phyloP scores from a whole-genome alignment of 2,329 filamentous ascomycete genomes.

The Beauveria sp. region DNA sequence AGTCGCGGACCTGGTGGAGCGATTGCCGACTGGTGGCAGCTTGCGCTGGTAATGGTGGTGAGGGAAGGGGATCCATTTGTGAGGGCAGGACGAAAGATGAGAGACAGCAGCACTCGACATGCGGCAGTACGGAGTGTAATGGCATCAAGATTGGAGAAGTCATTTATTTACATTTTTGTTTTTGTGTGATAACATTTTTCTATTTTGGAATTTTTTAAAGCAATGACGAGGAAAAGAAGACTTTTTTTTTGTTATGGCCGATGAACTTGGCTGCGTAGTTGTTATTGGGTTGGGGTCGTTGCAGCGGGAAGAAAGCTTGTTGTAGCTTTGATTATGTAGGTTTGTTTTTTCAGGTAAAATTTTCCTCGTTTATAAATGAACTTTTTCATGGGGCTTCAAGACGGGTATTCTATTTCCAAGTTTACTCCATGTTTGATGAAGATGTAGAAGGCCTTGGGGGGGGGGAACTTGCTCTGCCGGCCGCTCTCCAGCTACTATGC shows the following conservation, averaged over 20 bases:
- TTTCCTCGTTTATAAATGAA: background rate
- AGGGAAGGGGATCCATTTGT: too few relatives aligned
- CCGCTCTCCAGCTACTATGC: too few relatives aligned
- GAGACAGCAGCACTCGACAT: background rate
- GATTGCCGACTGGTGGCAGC: conserved; percentile 32
- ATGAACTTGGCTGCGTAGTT: too few relatives aligned
- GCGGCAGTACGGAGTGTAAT: background rate
- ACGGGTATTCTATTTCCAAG: too few relatives aligned
- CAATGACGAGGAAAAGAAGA: conserved; percentile 1
- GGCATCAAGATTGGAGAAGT: background rate
- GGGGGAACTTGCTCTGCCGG: too few relatives aligned
- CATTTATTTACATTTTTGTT: background rate
- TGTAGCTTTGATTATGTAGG: background rate
- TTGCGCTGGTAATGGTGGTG: conserved; percentile 26
- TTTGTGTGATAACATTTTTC: background rate
- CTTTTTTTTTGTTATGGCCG: background rate
- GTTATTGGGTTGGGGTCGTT: background rate
- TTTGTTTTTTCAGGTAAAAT: background rate
- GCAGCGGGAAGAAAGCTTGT: background rate
- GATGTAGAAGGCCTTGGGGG: too few relatives aligned
- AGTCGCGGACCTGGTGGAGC: conserved; percentile 36
- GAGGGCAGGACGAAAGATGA: background rate
- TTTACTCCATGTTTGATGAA: too few relatives aligned
- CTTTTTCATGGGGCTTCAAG: background rate
- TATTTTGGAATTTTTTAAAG: conserved; percentile 1